Conservation (phyloP, 768 basidiomycete genomes). For the Boletellus ananas region DNA sequence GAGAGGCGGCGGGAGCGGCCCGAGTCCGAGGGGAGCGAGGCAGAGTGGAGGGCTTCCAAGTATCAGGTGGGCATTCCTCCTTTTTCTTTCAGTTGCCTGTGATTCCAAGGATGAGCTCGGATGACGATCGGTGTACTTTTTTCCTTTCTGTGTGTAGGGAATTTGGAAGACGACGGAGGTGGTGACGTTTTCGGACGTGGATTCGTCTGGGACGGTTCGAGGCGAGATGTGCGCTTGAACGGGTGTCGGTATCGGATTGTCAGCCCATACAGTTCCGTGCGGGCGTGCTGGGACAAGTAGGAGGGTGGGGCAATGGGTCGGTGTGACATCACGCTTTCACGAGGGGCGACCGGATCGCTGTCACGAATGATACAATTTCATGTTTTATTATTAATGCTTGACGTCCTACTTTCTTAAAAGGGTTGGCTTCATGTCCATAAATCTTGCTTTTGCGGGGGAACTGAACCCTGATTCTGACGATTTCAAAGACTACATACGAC, state of each 20-base stretch:
- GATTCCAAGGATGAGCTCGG: not conserved
- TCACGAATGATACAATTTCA: too few species aligned
- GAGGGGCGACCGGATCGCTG: too few species aligned
- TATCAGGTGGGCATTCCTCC: not conserved
- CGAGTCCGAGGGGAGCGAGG: not conserved
- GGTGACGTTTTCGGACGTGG: not conserved
- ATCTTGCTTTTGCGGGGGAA: too few species aligned
- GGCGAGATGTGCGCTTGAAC: not conserved
- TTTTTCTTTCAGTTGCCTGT: not conserved
- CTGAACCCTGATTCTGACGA: too few species aligned
- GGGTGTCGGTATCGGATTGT: not conserved
- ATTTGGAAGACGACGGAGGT: not conserved
- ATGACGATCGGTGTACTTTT: not conserved
- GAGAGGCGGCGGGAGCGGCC: not conserved
- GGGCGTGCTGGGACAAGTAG: not conserved
- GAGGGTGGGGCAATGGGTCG: not conserved
- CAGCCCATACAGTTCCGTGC: not conserved
- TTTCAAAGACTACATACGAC: too few species aligned
- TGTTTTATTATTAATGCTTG: too few species aligned
- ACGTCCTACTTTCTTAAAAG: too few species aligned
- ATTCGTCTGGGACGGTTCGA: not conserved
- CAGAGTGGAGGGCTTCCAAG: not conserved
- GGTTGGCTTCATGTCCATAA: too few species aligned
- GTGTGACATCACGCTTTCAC: too few species aligned
- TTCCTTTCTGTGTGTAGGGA: not conserved